Conservation (phyloP, 2,329 filamentous ascomycete species). For the Exophiala bonariae region DNA sequence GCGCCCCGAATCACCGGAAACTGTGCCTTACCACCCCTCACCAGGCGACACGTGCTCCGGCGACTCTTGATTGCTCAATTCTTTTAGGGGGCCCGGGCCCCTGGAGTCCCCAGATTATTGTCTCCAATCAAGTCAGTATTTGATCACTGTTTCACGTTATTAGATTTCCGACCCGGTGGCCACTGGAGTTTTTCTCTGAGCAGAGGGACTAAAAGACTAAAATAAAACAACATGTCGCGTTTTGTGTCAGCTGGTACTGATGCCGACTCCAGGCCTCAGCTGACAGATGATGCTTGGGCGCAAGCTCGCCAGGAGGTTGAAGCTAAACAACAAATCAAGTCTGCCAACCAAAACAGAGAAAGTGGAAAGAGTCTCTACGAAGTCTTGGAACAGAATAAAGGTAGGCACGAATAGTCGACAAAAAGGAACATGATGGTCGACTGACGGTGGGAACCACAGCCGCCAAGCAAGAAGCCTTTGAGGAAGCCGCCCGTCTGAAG, state of each 20-base stretch:
- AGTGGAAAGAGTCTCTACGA: slow-evolving; percentile 51
- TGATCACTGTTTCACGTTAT: too few relatives aligned
- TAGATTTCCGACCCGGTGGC: too few relatives aligned
- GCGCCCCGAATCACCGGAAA: too few relatives aligned
- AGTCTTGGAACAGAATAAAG: slow-evolving; percentile 51
- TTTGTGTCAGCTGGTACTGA: slow-evolving; percentile 47
- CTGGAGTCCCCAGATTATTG: too few relatives aligned
- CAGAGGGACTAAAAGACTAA: too few relatives aligned
- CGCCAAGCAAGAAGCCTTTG: slow-evolving; percentile 54
- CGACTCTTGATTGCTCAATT: too few relatives aligned
- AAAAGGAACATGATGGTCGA: too few relatives aligned
- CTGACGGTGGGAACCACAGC: slow-evolving; percentile 37
- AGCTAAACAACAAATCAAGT: slow-evolving; percentile 23
- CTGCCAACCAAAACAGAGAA: slow-evolving; percentile 32
- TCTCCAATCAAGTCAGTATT: too few relatives aligned
- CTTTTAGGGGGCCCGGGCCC: too few relatives aligned
- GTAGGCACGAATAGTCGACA: slow-evolving; percentile 34
- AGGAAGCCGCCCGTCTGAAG: slow-evolving; percentile 50
- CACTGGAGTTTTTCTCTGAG: too few relatives aligned
- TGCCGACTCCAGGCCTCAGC: slow-evolving; percentile 40
- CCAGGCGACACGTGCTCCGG: too few relatives aligned
- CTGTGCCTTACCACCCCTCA: too few relatives aligned
- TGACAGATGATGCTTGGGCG: slow-evolving; percentile 47
- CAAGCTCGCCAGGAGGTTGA: slow-evolving; percentile 39
- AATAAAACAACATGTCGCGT: slow-evolving; percentile 39